A percentile compares a stretch with the other conserved stretches of the same genome.
phyloP scores from a whole-genome alignment of 306 rosid species.

The Hylodesmum podocarpum region DNA sequence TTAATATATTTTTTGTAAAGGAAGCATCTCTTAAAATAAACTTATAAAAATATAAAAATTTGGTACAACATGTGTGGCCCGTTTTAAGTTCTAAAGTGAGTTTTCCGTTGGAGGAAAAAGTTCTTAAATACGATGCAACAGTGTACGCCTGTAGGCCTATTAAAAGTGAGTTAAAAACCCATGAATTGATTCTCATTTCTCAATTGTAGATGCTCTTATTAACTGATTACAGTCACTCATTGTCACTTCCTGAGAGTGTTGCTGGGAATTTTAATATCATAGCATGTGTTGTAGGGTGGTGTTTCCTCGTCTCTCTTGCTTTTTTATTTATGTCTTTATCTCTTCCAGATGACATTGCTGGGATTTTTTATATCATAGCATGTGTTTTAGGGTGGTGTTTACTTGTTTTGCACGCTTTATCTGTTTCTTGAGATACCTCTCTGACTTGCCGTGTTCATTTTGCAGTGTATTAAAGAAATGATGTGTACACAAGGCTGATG shows the following conservation, averaged over 20 bases:
- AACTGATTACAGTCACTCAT: background rate
- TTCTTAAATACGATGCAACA: too few relatives aligned
- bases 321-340: too few relatives aligned
- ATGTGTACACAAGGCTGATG: conserved; percentile 29
- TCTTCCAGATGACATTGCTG: background rate
- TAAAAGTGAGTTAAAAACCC: too few relatives aligned
- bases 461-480: conserved; percentile 94
- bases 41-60: too few relatives aligned
- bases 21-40: too few relatives aligned
- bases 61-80: too few relatives aligned
- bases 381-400: background rate
- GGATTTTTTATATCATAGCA: background rate
- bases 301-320: background rate
- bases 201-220: too few relatives aligned
- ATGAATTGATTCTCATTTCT: too few relatives aligned
- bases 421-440: conserved; percentile 17
- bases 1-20: too few relatives aligned
- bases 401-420: background rate
- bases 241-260: background rate
- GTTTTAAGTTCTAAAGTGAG: too few relatives aligned
- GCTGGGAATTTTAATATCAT: background rate
- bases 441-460: conserved; percentile 25
- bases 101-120: too few relatives aligned
- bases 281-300: background rate
- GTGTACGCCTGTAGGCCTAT: too few relatives aligned